Conservation (phyloP, 257 asterid genomes). For the Ballota nigra region DNA sequence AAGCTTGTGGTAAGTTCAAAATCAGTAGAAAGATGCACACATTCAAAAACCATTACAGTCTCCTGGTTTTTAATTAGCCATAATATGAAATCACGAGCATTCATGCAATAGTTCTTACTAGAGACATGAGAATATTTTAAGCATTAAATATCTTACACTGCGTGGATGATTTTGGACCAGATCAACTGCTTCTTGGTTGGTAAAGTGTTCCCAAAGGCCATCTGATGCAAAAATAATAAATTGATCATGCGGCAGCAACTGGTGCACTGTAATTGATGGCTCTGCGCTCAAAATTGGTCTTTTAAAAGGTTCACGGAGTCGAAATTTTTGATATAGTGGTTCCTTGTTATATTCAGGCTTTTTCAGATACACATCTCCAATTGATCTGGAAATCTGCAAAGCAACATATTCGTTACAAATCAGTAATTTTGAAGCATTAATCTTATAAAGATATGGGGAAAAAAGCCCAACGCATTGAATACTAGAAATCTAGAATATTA, state of each 20-base stretch:
- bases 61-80: neutral
- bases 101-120: neutral
- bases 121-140: neutral
- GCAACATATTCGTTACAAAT: slow-evolving; percentile 17
- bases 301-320: slow-evolving; percentile 64
- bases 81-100: neutral
- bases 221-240: slow-evolving; percentile 67
- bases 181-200: slow-evolving; percentile 70
- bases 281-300: slow-evolving; percentile 67
- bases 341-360: slow-evolving; percentile 64
- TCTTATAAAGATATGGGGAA: neutral
- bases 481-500: neutral
- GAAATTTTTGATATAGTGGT: slow-evolving; percentile 59
- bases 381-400: slow-evolving; percentile 58
- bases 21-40: neutral
- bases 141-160: slow-evolving; percentile 41
- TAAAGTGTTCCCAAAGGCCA: slow-evolving; percentile 76
- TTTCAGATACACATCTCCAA: slow-evolving; percentile 66
- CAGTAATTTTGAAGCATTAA: neutral
- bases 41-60: neutral
- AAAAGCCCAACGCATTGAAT: neutral
- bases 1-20: neutral
- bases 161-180: slow-evolving; percentile 62
- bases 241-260: slow-evolving; percentile 62
- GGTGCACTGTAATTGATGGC: slow-evolving; percentile 55